These are phyloP conservation scores for Lagenidium giganteum DNA, from an alignment of 352 stramenopile species.

Conservation along the genomic window DNA sequence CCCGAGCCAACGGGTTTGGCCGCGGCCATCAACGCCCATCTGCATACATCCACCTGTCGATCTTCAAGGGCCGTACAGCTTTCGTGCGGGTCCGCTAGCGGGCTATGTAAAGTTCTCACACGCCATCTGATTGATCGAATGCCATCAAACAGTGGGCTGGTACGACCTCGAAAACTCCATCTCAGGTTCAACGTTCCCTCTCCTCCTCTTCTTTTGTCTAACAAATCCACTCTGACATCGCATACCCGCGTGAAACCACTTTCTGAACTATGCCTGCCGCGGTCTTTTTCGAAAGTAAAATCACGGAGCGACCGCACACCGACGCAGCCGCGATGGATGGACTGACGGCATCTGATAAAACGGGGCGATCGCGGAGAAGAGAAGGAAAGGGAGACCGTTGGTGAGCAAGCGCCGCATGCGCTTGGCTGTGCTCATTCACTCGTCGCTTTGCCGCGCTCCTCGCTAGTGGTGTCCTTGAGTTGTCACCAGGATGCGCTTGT, in stretches of 20 bases:
- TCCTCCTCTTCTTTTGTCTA: neutral
- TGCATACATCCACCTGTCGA: neutral
- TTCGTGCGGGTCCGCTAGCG: neutral
- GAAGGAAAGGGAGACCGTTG: too few relatives aligned
- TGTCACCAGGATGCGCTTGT: neutral
- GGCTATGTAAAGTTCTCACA: conserved; percentile 1
- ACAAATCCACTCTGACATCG: neutral
- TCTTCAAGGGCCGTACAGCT: neutral
- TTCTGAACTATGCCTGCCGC: neutral
- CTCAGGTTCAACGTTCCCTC: neutral
- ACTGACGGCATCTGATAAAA: neutral
- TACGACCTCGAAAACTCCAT: conserved; percentile 1
- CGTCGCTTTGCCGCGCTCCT: neutral
- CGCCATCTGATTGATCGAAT: neutral
- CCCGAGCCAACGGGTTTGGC: too few relatives aligned
- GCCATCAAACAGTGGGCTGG: neutral
- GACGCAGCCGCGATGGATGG: neutral
- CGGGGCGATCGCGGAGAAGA: too few relatives aligned
- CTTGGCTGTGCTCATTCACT: neutral
- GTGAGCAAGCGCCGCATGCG: too few relatives aligned
- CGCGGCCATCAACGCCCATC: neutral
- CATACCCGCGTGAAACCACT: neutral
- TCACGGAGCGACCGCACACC: neutral
- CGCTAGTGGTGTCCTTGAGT: neutral
- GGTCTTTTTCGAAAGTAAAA: neutral